Evolutionary conservation across 768 basidiomycete species (phyloP).

Genomic region (Suillus variegatus): DNA sequence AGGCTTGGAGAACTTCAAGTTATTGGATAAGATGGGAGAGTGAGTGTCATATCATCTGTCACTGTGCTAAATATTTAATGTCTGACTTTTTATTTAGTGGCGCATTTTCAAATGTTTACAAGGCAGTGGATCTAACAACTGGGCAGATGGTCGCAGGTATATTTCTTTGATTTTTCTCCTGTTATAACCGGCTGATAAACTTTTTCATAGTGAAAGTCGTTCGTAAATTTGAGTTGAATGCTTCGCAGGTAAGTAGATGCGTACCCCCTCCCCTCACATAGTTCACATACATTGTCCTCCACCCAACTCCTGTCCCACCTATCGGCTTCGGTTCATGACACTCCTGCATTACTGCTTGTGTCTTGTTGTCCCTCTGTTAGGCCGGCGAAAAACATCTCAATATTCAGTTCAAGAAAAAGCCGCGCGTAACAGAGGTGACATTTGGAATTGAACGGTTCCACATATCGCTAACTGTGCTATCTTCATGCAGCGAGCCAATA

Average conservation of each 20-base stretch:
- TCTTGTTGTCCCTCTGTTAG: slow-evolving; percentile 47
- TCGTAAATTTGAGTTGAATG: slow-evolving; percentile 89
- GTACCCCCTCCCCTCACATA: slow-evolving; percentile 21
- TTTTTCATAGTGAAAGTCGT: slow-evolving; percentile 79
- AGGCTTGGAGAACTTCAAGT: slow-evolving; percentile 78
- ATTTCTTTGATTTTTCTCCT: slow-evolving; percentile 23
- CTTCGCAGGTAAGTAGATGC: slow-evolving; percentile 76
- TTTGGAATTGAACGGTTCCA: slow-evolving; percentile 18
- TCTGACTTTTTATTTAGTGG: slow-evolving; percentile 51
- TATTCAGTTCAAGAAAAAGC: slow-evolving; percentile 93
- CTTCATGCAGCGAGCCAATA: slow-evolving; percentile 82
- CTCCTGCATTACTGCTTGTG: slow-evolving; percentile 12
- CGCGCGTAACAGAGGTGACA: slow-evolving; percentile 95
- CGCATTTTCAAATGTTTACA: slow-evolving; percentile 99
- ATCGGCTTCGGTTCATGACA: slow-evolving; percentile 23
- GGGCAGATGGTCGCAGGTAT: slow-evolving; percentile 82
- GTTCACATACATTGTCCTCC: slow-evolving; percentile 26
- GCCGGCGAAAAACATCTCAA: slow-evolving; percentile 93
- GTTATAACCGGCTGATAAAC: slow-evolving; percentile 13
- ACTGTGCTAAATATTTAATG: slow-evolving; percentile 10
- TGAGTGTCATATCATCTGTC: slow-evolving; percentile 43
- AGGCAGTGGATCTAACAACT: slow-evolving; percentile 75
- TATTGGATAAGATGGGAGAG: slow-evolving; percentile 93
- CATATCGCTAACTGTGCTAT: slow-evolving; percentile 21
- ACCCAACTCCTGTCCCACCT: slow-evolving; percentile 23